phyloP scores from a whole-genome alignment of 371 early-diverging fungal genomes.

The Zopfochytrium polystomum region DNA sequence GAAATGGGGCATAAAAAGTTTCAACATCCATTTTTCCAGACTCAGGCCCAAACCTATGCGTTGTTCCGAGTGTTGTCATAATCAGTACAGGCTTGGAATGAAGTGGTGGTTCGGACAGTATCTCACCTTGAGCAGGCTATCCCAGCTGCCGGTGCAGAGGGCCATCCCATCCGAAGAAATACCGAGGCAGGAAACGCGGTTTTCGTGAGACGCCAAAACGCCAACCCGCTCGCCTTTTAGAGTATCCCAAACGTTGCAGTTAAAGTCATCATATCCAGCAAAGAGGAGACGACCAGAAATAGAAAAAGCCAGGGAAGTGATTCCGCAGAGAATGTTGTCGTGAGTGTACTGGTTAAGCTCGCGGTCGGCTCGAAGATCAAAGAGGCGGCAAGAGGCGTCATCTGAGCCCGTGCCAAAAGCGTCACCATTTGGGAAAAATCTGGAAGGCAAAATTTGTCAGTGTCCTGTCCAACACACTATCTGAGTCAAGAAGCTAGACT shows the following conservation, averaged over 20 bases:
- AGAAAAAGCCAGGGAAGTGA: constrained; percentile 94
- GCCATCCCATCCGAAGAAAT: constrained; percentile 96
- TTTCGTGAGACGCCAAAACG: constrained; percentile 92
- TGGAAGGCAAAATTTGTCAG: no score
- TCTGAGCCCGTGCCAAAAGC: constrained; percentile 97
- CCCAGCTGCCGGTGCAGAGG: constrained; percentile 97
- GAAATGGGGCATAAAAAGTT: no score
- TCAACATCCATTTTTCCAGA: no score
- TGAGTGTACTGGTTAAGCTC: constrained; percentile 93
- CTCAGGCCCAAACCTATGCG: no score
- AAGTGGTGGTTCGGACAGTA: no score
- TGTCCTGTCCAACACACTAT: not conserved
- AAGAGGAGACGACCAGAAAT: constrained; percentile 91
- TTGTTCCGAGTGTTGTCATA: no score
- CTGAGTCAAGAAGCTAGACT: constrained; percentile 30
- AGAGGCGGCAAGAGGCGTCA: constrained; percentile 94
- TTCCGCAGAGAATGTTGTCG: constrained; percentile 91
- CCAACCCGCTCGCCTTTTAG: constrained; percentile 92
- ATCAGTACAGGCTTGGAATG: no score
- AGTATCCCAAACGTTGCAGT: constrained; percentile 97
- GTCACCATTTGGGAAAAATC: constrained; percentile 96
- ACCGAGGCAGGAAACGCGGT: constrained; percentile 94
- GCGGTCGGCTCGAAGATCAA: constrained; percentile 94
- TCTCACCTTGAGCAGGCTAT: constrained; percentile 81
- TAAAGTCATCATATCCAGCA: constrained; percentile 97